Conservation (phyloP, 306 rosid species). For the Casuarina cunninghamiana region DNA sequence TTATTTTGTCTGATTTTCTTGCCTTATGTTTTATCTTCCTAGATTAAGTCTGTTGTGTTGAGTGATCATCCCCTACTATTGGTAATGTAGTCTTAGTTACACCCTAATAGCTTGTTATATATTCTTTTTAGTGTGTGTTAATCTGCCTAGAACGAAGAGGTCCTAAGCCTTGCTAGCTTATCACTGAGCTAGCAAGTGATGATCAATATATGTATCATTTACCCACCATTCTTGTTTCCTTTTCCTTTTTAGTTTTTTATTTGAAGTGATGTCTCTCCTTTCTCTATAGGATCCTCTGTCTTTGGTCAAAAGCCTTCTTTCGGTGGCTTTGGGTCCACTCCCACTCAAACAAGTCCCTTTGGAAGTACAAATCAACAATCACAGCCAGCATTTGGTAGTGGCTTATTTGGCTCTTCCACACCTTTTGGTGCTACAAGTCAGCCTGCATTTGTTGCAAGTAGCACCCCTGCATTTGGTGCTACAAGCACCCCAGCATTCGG, state of each 20-base stretch:
- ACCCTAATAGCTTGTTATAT: background rate
- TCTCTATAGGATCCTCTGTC: conserved; percentile 55
- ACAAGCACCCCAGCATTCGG: conserved; percentile 50
- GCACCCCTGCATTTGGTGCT: conserved; percentile 46
- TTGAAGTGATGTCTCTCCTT: conserved; percentile 26
- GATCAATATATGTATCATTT: background rate
- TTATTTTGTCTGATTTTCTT: background rate
- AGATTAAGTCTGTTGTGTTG: background rate
- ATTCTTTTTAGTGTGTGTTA: background rate
- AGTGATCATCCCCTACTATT: background rate
- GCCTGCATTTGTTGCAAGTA: conserved; percentile 53
- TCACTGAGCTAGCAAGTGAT: too few relatives aligned
- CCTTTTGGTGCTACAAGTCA: conserved; percentile 68
- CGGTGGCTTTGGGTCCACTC: conserved; percentile 79
- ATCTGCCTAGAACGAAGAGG: too few relatives aligned
- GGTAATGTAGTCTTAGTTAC: background rate
- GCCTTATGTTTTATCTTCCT: background rate
- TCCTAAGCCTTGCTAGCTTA: too few relatives aligned
- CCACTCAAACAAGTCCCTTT: conserved; percentile 76
- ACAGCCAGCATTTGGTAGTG: conserved; percentile 87
- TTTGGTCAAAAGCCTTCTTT: conserved; percentile 87
- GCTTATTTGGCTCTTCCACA: conserved; percentile 76
- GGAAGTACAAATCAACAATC: conserved; percentile 71
- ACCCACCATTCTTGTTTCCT: background rate
- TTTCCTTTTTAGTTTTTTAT: background rate